Conservation (phyloP, 257 asterid species). For the Nemophila menziesii region DNA sequence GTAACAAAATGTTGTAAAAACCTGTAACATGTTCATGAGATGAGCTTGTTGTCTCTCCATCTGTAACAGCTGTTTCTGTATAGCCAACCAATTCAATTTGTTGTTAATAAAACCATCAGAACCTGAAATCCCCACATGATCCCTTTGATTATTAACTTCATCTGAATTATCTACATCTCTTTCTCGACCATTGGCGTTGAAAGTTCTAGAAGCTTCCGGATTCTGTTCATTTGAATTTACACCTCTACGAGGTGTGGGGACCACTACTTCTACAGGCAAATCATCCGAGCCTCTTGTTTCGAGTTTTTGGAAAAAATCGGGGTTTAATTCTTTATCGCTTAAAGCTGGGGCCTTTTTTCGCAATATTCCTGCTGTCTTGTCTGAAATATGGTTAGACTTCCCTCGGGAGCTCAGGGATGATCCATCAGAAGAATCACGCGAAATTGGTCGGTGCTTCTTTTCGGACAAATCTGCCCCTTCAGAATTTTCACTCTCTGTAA, state of each 20-base stretch:
- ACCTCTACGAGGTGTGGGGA: slow-evolving; percentile 76
- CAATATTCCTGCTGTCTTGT: slow-evolving; percentile 81
- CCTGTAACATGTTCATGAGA: slow-evolving; percentile 96
- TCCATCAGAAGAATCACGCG: slow-evolving; percentile 34
- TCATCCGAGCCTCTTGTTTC: slow-evolving; percentile 76
- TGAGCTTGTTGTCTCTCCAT: slow-evolving; percentile 89
- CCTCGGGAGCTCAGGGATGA: slow-evolving; percentile 40
- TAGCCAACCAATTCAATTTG: slow-evolving; percentile 81
- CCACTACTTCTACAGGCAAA: slow-evolving; percentile 90
- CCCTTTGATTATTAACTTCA: slow-evolving; percentile 48
- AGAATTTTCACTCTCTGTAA: slow-evolving; percentile 56
- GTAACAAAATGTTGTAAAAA: slow-evolving; percentile 16
- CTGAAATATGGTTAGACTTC: slow-evolving; percentile 49
- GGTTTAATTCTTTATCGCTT: slow-evolving; percentile 82
- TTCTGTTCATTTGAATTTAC: slow-evolving; percentile 40
- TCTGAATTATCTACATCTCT: slow-evolving; percentile 27
- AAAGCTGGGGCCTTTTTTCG: slow-evolving; percentile 81
- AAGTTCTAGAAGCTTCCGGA: slow-evolving; percentile 39
- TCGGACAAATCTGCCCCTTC: slow-evolving; percentile 47
- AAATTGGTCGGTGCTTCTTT: slow-evolving; percentile 32
- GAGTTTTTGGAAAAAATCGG: slow-evolving; percentile 89
- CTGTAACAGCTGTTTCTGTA: slow-evolving; percentile 76
- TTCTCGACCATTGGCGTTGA: slow-evolving; percentile 20
- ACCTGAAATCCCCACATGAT: slow-evolving; percentile 44
- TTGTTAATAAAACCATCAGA: slow-evolving; percentile 56